These are phyloP conservation scores for Kondoa malvinella DNA, from an alignment of 768 basidiomycete species.

Conservation along the genomic window DNA sequence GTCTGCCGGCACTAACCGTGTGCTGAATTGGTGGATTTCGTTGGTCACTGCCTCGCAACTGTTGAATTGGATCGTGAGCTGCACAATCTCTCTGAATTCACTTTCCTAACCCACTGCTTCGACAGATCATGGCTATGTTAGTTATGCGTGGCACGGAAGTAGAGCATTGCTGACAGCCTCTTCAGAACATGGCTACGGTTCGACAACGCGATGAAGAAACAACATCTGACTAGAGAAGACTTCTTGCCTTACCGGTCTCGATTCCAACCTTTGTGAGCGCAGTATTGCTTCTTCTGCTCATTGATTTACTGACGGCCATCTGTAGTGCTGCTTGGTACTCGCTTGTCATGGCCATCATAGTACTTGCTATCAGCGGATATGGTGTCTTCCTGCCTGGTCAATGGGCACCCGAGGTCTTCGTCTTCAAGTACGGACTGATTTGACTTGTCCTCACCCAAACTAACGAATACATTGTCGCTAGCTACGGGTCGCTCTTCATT, in stretches of 20 bases:
- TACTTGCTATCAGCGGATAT: background rate
- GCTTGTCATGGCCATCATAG: background rate
- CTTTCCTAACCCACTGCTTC: background rate
- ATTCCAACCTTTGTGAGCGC: conserved; percentile 13
- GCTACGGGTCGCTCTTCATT: background rate
- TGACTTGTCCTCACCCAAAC: too few relatives aligned
- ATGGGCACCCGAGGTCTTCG: background rate
- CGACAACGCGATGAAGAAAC: conserved; percentile 23
- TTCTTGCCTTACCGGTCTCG: conserved; percentile 18
- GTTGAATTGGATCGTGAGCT: conserved; percentile 23
- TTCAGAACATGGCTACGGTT: conserved; percentile 25
- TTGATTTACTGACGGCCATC: background rate
- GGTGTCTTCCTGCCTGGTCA: background rate
- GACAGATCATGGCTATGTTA: background rate
- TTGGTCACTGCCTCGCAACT: conserved; percentile 25
- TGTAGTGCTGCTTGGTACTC: conserved; percentile 10
- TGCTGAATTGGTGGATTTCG: conserved; percentile 27
- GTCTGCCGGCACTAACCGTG: conserved; percentile 26
- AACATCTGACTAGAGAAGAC: conserved; percentile 16
- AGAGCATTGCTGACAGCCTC: too few relatives aligned
- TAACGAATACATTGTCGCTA: too few relatives aligned
- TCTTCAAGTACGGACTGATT: background rate
- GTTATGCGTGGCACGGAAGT: too few relatives aligned
- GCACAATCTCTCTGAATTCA: background rate
- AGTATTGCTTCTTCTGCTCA: background rate